Evolutionary conservation across 805 yeast genomes (phyloP), one percentile per base, ranked within the genome.

Genomic region (Blastobotrys parvus): DNA sequence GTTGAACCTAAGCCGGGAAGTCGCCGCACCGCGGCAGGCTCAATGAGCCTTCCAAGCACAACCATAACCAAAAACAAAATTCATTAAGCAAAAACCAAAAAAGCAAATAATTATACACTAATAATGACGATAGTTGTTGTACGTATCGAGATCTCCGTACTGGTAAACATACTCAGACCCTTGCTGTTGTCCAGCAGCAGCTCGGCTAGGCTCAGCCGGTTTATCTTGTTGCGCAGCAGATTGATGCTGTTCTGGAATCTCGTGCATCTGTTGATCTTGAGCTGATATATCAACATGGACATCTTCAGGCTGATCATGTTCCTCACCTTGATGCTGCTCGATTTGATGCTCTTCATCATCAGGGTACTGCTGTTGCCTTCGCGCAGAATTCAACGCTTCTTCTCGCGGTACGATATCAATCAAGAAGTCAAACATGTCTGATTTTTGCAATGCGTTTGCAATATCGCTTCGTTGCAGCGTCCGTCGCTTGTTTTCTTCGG

Each of bases 391-490:
- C 21, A 39, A 35, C 55, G 78, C 87, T 57, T 80, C 88, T 54
- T 84, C 94, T 45, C 97, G 70, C 4, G 98, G 97, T 3, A 90
- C 97, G 22, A 92, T 87, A 60, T 92, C 99, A 52, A 92, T 92
- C 44, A 92, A 67, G 59, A 92, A 92, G 59, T 92, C 99, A 70
- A 90, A 94, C 95, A 92, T 90, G 61, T 92, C 98, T 32, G 89
- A 78, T 60, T 87, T 87, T 51, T 88, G 92, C 45, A 94, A 68
- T 1, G 98, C 98, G 15, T 92, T 92, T 2, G 96, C 95, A 49
- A 92, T 88, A 59, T 92, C 99, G 1, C 87, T 78, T 57, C 88
- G 84, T 61, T 92, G 99, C 46, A 92, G 67, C 3, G 99, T 92
- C 47, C 99, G 68, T 52, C 99, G 75, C 60, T 92, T 92, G 66